Conservation (phyloP, 768 basidiomycete genomes). For the Pleurotus cornucopiae region DNA sequence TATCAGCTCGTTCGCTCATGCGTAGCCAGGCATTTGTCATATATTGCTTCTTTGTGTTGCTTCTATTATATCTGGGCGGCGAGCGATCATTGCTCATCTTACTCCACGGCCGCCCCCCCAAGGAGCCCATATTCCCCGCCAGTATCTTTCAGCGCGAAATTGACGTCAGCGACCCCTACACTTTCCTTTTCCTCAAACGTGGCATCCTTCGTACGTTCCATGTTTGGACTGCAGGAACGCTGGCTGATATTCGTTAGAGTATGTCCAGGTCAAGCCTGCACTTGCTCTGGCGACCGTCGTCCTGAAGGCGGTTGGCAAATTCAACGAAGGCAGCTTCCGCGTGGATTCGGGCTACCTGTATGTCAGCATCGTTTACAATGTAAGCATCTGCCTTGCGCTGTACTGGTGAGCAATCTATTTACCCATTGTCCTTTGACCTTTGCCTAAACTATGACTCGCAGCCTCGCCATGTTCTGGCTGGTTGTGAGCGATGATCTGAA, state of each 20-base stretch:
- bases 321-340: slow-evolving; percentile 85
- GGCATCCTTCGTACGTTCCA: slow-evolving; percentile 79
- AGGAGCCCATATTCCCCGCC: slow-evolving; percentile 82
- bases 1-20: background rate
- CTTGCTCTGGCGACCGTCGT: slow-evolving; percentile 81
- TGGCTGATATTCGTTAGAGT: slow-evolving; percentile 54
- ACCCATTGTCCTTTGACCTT: background rate
- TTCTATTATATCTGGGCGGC: slow-evolving; percentile 84
- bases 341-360: slow-evolving; percentile 89
- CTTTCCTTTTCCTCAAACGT: slow-evolving; percentile 88
- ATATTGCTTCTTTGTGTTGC: slow-evolving; percentile 85
- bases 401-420: slow-evolving; percentile 48
- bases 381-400: slow-evolving; percentile 72
- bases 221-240: background rate
- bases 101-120: slow-evolving; percentile 87
- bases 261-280: slow-evolving; percentile 93
- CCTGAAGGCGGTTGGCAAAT: slow-evolving; percentile 82
- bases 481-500: slow-evolving; percentile 85
- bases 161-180: slow-evolving; percentile 93
- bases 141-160: slow-evolving; percentile 81
- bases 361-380: slow-evolving; percentile 81
- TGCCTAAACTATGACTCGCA: background rate
- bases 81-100: slow-evolving; percentile 91
- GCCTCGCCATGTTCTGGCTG: slow-evolving; percentile 93
- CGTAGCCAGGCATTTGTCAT: slow-evolving; percentile 79